These are phyloP conservation scores for Phytophthora kernoviae DNA, from an alignment of 352 stramenopile species.

Conservation along the genomic window DNA sequence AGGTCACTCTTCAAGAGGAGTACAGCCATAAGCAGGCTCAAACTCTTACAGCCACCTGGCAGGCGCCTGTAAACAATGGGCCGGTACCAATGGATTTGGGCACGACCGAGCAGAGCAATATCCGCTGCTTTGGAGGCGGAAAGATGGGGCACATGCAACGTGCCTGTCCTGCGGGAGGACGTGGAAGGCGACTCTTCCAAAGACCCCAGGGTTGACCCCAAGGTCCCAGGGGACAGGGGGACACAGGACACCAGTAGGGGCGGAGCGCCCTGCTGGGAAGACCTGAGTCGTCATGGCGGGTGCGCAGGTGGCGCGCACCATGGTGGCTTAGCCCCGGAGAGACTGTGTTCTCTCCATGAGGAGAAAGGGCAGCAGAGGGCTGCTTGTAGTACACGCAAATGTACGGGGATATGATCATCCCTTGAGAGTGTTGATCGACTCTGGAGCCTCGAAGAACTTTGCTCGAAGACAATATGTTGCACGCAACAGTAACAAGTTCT, in stretches of 20 bases:
- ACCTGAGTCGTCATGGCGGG: too few species aligned
- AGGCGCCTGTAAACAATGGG: neutral
- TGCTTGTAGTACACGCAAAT: conserved; percentile 11
- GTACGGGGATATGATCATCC: conserved; percentile 7
- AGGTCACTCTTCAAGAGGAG: conserved; percentile 1
- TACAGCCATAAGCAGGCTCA: conserved; percentile 5
- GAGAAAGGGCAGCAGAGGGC: conserved; percentile 8
- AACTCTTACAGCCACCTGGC: too few species aligned
- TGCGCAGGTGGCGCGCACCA: too few species aligned
- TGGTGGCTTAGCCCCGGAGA: too few species aligned
- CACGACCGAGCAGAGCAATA: neutral
- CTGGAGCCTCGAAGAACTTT: conserved; percentile 16
- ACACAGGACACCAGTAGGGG: conserved; percentile 28
- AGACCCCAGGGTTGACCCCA: neutral
- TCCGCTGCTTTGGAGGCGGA: neutral
- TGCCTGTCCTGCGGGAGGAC: too few species aligned
- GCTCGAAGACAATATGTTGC: conserved; percentile 2
- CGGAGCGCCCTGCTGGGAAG: conserved; percentile 28
- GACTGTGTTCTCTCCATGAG: conserved; percentile 9
- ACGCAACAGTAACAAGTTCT: conserved; percentile 9
- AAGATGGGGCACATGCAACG: neutral
- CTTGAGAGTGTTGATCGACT: conserved; percentile 16
- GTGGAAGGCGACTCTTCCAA: neutral
- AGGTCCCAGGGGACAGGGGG: conserved; percentile 13
- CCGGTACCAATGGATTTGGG: neutral